Conservation (phyloP, 139 green algal genomes). For the Penium margaritaceum region DNA sequence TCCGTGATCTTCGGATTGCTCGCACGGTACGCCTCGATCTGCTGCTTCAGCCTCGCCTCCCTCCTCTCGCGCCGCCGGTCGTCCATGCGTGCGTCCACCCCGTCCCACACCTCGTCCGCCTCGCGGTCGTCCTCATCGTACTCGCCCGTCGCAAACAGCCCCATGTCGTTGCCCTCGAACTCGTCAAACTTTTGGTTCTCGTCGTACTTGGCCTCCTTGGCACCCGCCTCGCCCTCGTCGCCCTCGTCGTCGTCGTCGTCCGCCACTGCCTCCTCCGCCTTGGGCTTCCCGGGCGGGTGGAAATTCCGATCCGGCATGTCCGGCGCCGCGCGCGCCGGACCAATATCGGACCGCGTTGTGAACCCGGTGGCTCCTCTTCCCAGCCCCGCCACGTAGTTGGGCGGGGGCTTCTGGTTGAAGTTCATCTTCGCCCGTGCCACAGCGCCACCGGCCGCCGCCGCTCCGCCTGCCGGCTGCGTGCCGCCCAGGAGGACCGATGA, state of each 20-base stretch:
- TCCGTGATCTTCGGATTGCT: slow-evolving; percentile 97
- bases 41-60: slow-evolving; percentile 78
- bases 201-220: slow-evolving; percentile 46
- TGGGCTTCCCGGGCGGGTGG: not conserved
- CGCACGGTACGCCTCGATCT: slow-evolving; percentile 83
- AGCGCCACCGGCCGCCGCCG: too few species aligned
- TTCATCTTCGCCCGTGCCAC: slow-evolving; percentile 6
- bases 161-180: slow-evolving; percentile 91
- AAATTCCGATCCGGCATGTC: slow-evolving; percentile 44
- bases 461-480: slow-evolving; percentile 9
- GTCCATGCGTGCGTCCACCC: slow-evolving; percentile 86
- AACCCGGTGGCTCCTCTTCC: slow-evolving; percentile 92
- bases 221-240: slow-evolving; percentile 44
- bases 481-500: not conserved
- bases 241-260: too few species aligned
- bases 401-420: slow-evolving; percentile 52
- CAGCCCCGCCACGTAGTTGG: slow-evolving; percentile 85
- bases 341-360: slow-evolving; percentile 95
- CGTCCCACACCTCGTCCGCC: slow-evolving; percentile 90
- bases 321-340: slow-evolving; percentile 56
- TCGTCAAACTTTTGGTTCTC: slow-evolving; percentile 80
- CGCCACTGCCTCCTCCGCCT: slow-evolving; percentile 46
- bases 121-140: slow-evolving; percentile 85
- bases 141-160: slow-evolving; percentile 63
- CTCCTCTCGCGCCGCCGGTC: slow-evolving; percentile 65